phyloP scores from a whole-genome alignment of 2,329 filamentous ascomycete species.

The Ascochyta pisi region DNA sequence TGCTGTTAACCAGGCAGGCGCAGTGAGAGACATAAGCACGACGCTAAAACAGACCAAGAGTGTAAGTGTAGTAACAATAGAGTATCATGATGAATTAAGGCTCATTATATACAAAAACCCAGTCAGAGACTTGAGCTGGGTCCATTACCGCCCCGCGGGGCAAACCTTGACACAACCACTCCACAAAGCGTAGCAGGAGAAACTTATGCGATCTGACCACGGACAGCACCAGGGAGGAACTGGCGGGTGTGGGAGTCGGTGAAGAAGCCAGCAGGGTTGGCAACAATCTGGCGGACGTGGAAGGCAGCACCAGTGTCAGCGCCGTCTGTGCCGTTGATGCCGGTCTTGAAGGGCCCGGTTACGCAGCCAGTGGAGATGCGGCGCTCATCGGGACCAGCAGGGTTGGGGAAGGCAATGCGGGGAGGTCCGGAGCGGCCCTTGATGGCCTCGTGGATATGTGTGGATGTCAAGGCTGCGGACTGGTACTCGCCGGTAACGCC shows the following conservation, averaged over 20 bases:
- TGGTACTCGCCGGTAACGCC: constrained; percentile 59
- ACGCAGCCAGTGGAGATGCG: constrained; percentile 36
- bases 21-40: neutral
- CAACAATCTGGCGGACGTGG: constrained; percentile 59
- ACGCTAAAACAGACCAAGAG: neutral
- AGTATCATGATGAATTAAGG: neutral
- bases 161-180: neutral
- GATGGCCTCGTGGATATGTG: constrained; percentile 61
- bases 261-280: constrained; percentile 60
- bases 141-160: neutral
- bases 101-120: neutral
- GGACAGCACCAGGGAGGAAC: constrained; percentile 59
- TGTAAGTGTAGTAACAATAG: neutral
- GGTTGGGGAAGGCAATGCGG: constrained; percentile 50
- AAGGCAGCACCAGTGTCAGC: constrained; percentile 58
- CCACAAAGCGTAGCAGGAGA: neutral
- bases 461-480: constrained; percentile 60
- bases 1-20: too few relatives aligned
- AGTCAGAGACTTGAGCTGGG: constrained; percentile 7
- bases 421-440: constrained; percentile 59
- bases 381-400: constrained; percentile 46
- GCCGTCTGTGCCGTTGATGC: constrained; percentile 39
- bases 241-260: constrained; percentile 60
- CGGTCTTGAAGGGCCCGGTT: constrained; percentile 38
- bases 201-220: constrained; percentile 52